Percentiles rank a stretch among this genome's conserved stretches.
phyloP scores from a whole-genome alignment of 2,329 filamentous ascomycete species.

The Ophiostoma triangulosporum region DNA sequence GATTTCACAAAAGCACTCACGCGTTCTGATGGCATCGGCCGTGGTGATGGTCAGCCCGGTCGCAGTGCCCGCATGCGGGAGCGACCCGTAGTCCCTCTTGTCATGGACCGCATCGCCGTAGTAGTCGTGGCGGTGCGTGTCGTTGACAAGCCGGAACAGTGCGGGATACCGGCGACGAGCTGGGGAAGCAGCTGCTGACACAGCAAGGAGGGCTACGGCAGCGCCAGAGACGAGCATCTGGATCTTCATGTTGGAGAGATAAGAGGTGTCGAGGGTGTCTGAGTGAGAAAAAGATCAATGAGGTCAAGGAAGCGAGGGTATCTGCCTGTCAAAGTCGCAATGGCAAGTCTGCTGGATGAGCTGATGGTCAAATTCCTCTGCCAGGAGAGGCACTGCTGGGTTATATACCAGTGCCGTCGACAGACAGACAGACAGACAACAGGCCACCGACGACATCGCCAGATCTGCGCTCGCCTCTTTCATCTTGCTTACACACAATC shows the following conservation, averaged over 20 bases:
- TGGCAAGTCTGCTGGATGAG: neutral
- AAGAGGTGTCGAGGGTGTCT: neutral
- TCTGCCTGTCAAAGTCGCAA: neutral
- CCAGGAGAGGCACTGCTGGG: neutral
- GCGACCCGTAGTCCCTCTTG: neutral
- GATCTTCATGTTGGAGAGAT: constrained; percentile 1
- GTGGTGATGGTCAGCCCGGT: neutral
- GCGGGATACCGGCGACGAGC: constrained; percentile 1
- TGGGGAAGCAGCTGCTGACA: neutral
- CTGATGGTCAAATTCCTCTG: neutral
- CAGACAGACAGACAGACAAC: neutral
- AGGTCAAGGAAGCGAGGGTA: neutral
- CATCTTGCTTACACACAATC: neutral
- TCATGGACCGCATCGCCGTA: neutral
- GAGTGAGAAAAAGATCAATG: neutral
- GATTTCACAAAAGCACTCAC: neutral
- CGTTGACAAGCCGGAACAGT: neutral
- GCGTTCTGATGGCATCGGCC: neutral
- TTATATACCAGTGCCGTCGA: neutral
- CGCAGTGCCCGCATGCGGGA: neutral
- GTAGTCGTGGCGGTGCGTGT: neutral
- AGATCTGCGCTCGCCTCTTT: neutral
- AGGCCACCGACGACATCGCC: neutral
- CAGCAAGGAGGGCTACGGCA: neutral
- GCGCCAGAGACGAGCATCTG: neutral